These are phyloP conservation scores for Podaxis carcinomalis DNA, from an alignment of 768 basidiomycete genomes.

Conservation along the genomic window DNA sequence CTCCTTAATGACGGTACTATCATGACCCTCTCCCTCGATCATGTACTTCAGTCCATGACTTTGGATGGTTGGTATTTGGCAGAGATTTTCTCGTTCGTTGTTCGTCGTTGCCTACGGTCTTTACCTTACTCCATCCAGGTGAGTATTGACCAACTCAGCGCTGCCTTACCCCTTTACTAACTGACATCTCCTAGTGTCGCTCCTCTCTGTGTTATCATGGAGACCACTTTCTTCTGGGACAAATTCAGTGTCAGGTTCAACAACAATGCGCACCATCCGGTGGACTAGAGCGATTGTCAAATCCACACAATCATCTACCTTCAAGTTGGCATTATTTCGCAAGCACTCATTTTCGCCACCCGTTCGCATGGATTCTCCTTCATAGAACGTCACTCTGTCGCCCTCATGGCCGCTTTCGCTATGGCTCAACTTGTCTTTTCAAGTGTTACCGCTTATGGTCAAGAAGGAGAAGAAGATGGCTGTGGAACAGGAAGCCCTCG, in stretches of 20 bases:
- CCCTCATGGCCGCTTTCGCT: constrained; percentile 89
- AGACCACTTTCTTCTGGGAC: constrained; percentile 86
- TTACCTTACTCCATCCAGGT: constrained; percentile 96
- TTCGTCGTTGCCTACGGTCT: constrained; percentile 96
- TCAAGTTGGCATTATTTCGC: constrained; percentile 98
- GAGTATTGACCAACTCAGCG: constrained; percentile 29
- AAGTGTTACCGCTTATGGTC: constrained; percentile 91
- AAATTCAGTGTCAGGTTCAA: constrained; percentile 72
- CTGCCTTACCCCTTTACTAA: constrained; percentile 10
- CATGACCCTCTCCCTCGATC: constrained; percentile 97
- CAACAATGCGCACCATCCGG: constrained; percentile 16
- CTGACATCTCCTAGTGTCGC: constrained; percentile 45
- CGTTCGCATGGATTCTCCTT: constrained; percentile 95
- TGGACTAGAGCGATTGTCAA: constrained; percentile 56
- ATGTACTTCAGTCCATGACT: constrained; percentile 87
- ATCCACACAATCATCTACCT: constrained; percentile 91
- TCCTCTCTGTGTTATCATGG: constrained; percentile 77
- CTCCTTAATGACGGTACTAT: constrained; percentile 98
- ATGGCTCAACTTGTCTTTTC: constrained; percentile 92
- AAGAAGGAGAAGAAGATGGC: constrained; percentile 24
- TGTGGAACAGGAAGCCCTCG: constrained; percentile 19
- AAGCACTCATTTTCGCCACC: constrained; percentile 94
- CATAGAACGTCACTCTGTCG: constrained; percentile 92
- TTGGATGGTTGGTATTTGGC: constrained; percentile 96
- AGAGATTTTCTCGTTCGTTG: constrained; percentile 93